Evolutionary conservation across 2,329 filamentous ascomycete species (phyloP).

Genomic region (Chalaropsis ovoidea): DNA sequence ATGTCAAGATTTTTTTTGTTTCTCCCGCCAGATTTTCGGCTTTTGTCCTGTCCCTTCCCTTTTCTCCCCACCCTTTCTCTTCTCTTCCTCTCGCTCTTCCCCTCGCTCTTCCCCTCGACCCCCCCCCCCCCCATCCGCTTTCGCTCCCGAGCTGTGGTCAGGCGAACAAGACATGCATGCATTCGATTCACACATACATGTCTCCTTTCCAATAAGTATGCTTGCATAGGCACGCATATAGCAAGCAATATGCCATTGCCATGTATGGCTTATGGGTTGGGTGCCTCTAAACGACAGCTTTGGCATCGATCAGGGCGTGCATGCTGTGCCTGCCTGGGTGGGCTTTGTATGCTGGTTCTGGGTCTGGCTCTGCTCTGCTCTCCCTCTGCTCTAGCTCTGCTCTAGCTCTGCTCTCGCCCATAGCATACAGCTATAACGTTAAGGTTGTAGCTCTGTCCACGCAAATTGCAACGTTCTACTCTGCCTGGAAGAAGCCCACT

Average conservation of each 20-base stretch:
- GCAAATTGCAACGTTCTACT: slow-evolving; percentile 9
- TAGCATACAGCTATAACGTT: slow-evolving; percentile 1
- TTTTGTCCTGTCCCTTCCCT: background rate
- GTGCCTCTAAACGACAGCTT: slow-evolving; percentile 4
- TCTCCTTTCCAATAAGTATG: too few relatives aligned
- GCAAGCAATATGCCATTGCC: background rate
- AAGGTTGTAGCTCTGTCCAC: slow-evolving; percentile 2
- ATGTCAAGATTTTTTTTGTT: background rate
- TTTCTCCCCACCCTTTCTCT: background rate
- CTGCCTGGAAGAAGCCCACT: background rate
- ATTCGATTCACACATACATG: too few relatives aligned
- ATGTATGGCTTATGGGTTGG: background rate
- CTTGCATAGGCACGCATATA: too few relatives aligned
- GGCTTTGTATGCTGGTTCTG: background rate
- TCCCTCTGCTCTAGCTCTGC: background rate
- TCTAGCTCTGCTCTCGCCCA: background rate
- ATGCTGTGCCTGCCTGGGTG: background rate
- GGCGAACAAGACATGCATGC: too few relatives aligned
- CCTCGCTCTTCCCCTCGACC: too few relatives aligned
- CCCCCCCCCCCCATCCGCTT: too few relatives aligned
- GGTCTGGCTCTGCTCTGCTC: background rate
- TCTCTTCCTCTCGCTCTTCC: background rate
- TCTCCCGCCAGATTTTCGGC: background rate
- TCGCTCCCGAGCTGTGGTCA: too few relatives aligned
- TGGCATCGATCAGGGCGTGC: background rate